These are phyloP conservation scores for Solanum okadae DNA, from an alignment of 257 asterid species.

Conservation along the genomic window DNA sequence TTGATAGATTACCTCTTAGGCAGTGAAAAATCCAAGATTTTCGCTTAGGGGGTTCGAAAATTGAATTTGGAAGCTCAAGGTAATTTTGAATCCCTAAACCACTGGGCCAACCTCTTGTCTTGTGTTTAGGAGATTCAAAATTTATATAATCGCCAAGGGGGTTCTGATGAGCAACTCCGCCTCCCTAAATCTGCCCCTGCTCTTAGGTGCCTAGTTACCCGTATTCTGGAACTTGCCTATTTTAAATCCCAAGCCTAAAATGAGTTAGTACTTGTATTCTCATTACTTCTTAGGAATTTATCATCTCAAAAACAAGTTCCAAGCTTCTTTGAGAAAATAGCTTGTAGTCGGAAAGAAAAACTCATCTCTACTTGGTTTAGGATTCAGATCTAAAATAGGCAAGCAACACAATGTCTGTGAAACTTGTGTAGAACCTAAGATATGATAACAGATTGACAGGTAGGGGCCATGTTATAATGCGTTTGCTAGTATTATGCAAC, in stretches of 20 bases:
- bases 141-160: not conserved
- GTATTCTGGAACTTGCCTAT: not conserved
- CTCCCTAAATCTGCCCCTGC: not conserved
- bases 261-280: not conserved
- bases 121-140: not conserved
- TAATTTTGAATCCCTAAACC: not conserved
- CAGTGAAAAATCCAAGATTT: not conserved
- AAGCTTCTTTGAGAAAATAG: not conserved
- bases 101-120: not conserved
- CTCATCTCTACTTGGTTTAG: not conserved
- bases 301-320: not conserved
- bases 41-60: not conserved
- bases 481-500: not conserved
- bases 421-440: not conserved
- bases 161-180: rapidly evolving
- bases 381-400: not conserved
- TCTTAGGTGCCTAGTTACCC: not conserved
- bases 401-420: not conserved
- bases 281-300: not conserved
- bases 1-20: not conserved
- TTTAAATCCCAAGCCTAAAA: not conserved
- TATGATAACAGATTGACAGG: not conserved
- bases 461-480: not conserved
- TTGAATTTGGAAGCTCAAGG: not conserved
- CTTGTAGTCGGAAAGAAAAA: not conserved